Percentiles rank a stretch among this genome's conserved stretches.
Conservation (phyloP, 2,329 filamentous ascomycete species). For the Tolypocladium tundrense region DNA sequence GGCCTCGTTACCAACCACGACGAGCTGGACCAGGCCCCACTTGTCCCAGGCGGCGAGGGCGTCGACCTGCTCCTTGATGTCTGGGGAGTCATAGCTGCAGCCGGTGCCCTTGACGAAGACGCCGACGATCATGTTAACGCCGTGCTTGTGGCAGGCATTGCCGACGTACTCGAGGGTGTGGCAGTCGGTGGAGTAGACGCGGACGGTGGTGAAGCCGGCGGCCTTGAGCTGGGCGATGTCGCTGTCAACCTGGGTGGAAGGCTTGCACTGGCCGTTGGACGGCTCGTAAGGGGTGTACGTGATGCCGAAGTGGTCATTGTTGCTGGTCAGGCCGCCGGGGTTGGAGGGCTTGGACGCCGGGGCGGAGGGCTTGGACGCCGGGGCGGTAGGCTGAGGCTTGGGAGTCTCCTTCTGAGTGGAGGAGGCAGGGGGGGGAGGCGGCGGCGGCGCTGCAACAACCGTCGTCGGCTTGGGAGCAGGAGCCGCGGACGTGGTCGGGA, state of each 20-base stretch:
- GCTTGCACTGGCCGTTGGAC: constrained; percentile 53
- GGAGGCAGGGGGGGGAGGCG: constrained; percentile 4
- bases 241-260: constrained; percentile 38
- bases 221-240: constrained; percentile 54
- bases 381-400: constrained; percentile 10
- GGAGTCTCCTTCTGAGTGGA: not conserved
- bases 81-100: constrained; percentile 46
- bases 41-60: constrained; percentile 62
- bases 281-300: constrained; percentile 69
- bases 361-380: constrained; percentile 6
- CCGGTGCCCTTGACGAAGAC: constrained; percentile 67
- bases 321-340: constrained; percentile 24
- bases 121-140: constrained; percentile 74
- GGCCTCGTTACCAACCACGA: constrained; percentile 87
- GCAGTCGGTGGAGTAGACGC: constrained; percentile 91
- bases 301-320: constrained; percentile 56
- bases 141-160: constrained; percentile 51
- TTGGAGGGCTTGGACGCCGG: constrained; percentile 6
- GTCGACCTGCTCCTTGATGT: constrained; percentile 62
- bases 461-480: constrained; percentile 15
- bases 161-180: constrained; percentile 68
- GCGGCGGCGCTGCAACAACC: constrained; percentile 5
- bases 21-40: constrained; percentile 67
- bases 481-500: constrained; percentile 20
- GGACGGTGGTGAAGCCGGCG: constrained; percentile 60